Evolutionary conservation across 495 filamentous ascomycete species (phyloP).

Genomic region (Aspergillus nanangensis): DNA sequence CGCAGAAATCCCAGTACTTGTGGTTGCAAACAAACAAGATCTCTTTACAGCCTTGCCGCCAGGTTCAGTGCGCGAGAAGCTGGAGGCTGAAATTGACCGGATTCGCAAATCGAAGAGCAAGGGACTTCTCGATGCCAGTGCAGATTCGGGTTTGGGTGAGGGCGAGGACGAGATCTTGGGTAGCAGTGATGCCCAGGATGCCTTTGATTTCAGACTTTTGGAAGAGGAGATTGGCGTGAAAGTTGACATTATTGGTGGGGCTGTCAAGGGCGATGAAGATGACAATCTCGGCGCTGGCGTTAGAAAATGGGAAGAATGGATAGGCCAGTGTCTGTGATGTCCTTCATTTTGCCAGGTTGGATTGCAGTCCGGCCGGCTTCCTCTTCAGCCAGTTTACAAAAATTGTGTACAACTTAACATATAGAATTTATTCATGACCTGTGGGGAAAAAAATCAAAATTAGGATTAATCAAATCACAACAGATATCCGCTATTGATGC

Average conservation of each 20-base stretch:
- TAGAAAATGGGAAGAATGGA: constrained; percentile 86
- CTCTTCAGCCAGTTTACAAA: too few relatives aligned
- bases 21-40: constrained; percentile 94
- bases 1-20: constrained; percentile 63
- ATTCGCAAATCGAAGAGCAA: constrained; percentile 74
- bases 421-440: too few relatives aligned
- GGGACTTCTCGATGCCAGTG: constrained; percentile 66
- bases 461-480: too few relatives aligned
- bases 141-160: constrained; percentile 57
- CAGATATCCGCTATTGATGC: too few relatives aligned
- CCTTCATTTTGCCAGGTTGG: not conserved
- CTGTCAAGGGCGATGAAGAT: constrained; percentile 62
- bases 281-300: constrained; percentile 54
- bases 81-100: constrained; percentile 79
- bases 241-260: constrained; percentile 76
- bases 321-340: constrained; percentile 54
- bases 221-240: constrained; percentile 69
- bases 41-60: constrained; percentile 90
- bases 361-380: too few relatives aligned
- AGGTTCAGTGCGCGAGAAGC: constrained; percentile 62
- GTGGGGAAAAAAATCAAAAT: too few relatives aligned
- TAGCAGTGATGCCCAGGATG: constrained; percentile 61
- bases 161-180: constrained; percentile 82
- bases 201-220: constrained; percentile 77
- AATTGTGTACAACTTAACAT: too few relatives aligned